phyloP scores from a whole-genome alignment of 1,284 basidiomycete genomes.

The Lentinus polychrous region DNA sequence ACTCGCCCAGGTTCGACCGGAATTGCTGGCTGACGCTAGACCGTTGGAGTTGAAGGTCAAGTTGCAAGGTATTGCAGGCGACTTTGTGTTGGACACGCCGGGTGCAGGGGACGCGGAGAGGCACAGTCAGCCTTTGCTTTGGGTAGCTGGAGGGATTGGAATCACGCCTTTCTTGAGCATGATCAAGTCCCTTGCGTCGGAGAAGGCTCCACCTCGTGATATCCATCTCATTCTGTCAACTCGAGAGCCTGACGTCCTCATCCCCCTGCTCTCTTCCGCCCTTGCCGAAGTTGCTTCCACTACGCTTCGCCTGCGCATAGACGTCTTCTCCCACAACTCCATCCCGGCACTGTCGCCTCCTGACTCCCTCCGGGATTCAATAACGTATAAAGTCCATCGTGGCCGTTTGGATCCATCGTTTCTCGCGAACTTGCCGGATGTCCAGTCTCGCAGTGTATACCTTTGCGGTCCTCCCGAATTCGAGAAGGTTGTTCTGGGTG shows the following conservation, averaged over 20 bases:
- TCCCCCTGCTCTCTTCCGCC: slow-evolving; percentile 29
- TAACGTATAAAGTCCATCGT: not conserved
- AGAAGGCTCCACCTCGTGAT: slow-evolving; percentile 23
- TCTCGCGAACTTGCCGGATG: not conserved
- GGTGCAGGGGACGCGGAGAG: not conserved
- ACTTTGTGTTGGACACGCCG: slow-evolving; percentile 25
- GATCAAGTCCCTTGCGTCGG: slow-evolving; percentile 27
- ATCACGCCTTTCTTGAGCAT: slow-evolving; percentile 53
- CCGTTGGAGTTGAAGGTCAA: slow-evolving; percentile 24
- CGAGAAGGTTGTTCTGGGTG: slow-evolving; percentile 1
- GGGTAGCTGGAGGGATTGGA: slow-evolving; percentile 54
- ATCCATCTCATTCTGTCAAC: slow-evolving; percentile 41
- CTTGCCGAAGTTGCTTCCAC: slow-evolving; percentile 6
- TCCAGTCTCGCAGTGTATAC: not conserved
- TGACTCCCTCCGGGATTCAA: not conserved
- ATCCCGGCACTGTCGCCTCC: not conserved
- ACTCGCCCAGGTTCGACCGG: slow-evolving; percentile 29
- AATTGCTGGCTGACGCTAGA: slow-evolving; percentile 31
- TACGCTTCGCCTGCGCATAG: slow-evolving; percentile 1
- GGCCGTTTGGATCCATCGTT: not conserved
- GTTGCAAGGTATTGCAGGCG: slow-evolving; percentile 32
- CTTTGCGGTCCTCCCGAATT: slow-evolving; percentile 5
- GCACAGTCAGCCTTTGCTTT: slow-evolving; percentile 28
- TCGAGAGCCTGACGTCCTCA: slow-evolving; percentile 40
- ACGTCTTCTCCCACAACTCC: slow-evolving; percentile 1